phyloP scores from a whole-genome alignment of 306 rosid genomes.

The Cucurbita ficifolia region DNA sequence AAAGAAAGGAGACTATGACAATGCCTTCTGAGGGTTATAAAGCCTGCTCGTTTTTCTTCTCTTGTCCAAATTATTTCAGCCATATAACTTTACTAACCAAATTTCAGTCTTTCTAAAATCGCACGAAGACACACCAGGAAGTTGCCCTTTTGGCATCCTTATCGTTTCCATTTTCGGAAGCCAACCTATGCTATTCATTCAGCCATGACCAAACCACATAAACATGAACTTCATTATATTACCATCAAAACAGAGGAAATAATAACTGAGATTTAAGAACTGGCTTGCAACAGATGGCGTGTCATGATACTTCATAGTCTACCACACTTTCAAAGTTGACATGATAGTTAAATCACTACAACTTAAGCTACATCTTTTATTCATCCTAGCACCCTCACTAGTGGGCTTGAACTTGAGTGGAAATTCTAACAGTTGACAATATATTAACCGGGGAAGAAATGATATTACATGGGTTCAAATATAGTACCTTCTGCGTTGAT shows the following conservation, averaged over 20 bases:
- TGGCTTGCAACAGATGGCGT: neutral
- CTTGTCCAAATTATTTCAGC: neutral
- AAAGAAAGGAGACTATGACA: neutral
- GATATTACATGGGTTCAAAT: too few relatives aligned
- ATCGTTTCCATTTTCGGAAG: neutral
- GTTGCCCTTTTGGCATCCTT: neutral
- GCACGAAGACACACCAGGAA: neutral
- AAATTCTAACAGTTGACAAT: too few relatives aligned
- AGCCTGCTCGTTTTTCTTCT: neutral
- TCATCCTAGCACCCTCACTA: neutral
- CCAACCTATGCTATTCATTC: neutral
- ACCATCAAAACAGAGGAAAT: neutral
- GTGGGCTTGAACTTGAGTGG: neutral
- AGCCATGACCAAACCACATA: neutral
- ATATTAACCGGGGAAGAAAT: too few relatives aligned
- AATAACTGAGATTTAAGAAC: neutral
- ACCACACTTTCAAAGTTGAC: neutral
- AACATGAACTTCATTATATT: neutral
- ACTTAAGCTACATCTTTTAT: neutral
- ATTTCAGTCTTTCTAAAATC: neutral
- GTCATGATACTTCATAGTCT: neutral
- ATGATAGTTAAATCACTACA: neutral
- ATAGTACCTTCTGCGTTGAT: too few relatives aligned
- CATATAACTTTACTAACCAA: neutral
- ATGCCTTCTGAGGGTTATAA: neutral